A percentile compares a stretch with the other conserved stretches of the same genome.
These are phyloP conservation scores for Sistotremastrum suecicum DNA, from an alignment of 768 basidiomycete genomes.

Conservation along the genomic window DNA sequence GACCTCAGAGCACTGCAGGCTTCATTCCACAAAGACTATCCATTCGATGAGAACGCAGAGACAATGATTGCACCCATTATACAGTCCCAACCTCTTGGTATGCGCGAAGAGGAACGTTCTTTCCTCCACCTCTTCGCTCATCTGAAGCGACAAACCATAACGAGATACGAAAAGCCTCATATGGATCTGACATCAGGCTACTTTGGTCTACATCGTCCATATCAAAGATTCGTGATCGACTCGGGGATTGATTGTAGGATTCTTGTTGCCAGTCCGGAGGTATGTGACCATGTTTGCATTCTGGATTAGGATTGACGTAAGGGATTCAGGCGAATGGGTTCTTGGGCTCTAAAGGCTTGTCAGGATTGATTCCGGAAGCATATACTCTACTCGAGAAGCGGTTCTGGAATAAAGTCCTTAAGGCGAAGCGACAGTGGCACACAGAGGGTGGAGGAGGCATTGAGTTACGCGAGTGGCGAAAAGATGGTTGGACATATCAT, in stretches of 20 bases:
- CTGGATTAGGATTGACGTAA: not conserved
- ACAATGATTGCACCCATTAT: constrained; percentile 69
- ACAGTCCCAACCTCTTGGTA: constrained; percentile 77
- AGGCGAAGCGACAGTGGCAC: constrained; percentile 8
- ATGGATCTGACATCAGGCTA: constrained; percentile 90
- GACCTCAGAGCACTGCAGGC: constrained; percentile 50
- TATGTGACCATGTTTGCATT: constrained; percentile 18
- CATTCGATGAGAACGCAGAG: constrained; percentile 11
- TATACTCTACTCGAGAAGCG: constrained; percentile 80
- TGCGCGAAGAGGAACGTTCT: constrained; percentile 71
- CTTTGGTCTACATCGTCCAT: constrained; percentile 73
- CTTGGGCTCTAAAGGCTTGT: constrained; percentile 76
- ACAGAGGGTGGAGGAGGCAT: constrained; percentile 29
- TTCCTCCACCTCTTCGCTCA: constrained; percentile 45
- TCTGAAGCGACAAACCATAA: constrained; percentile 15
- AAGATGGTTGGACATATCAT: constrained; percentile 92
- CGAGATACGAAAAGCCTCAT: constrained; percentile 22
- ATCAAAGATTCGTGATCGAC: constrained; percentile 58
- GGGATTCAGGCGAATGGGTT: constrained; percentile 82
- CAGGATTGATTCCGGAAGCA: constrained; percentile 87
- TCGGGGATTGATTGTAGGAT: constrained; percentile 51
- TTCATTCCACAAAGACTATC: constrained; percentile 12
- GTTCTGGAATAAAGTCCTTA: constrained; percentile 33
- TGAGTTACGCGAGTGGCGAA: constrained; percentile 76
- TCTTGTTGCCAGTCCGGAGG: constrained; percentile 78